Evolutionary conservation across 2,329 filamentous ascomycete species (phyloP), one percentile per base, ranked within the genome.

Genomic region (Harringtonia lauricola): DNA sequence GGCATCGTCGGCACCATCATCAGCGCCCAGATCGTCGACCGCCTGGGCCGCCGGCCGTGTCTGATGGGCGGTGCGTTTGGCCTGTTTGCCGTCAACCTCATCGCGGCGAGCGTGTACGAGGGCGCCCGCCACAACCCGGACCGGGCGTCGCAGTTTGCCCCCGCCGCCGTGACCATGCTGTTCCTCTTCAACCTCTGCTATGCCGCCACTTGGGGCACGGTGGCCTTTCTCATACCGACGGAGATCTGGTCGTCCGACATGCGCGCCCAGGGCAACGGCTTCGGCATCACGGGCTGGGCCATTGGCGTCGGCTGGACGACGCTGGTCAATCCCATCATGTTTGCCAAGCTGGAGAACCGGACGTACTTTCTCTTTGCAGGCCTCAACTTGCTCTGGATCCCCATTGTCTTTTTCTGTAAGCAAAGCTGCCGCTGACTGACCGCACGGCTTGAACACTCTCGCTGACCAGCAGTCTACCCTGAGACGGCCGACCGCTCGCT

Each of bases 201-300:
- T 56, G 70, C 69, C 2, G 66, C 70, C 1, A 71, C 70, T 8
- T 70, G 65, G 64, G 64, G 66, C 30, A 68, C 65, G 1, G 63
- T 67, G 3, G 67, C 68, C 3, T 74, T 70, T 50, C 56, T 72
- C 8, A 54, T 71, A 4, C 69, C 68, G 0, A 74, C 72, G 0
- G 74, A 78, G 54, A 74, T 78, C 45, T 78, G 72, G 58, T 67
- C 73, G 1, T 70, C 65, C 15, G 68, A 72, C 36, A 64, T 77
- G 41, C 65, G 74, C 19, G 72, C 74, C n/a, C 70, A 76, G 53
- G 75, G 74, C 8, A 74, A 76, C 52, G 71, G 71, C 8, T 76
- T 78, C 49, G 70, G 69, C 17, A 74, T 79, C 46, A 70, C 71
- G 2, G 72, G 74, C 2, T 79, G 74, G 74, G 72, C 74, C 17